Evolutionary conservation across 1,139 yeast genomes (phyloP).

Genomic region (Lodderomyces oxycetoniae): DNA sequence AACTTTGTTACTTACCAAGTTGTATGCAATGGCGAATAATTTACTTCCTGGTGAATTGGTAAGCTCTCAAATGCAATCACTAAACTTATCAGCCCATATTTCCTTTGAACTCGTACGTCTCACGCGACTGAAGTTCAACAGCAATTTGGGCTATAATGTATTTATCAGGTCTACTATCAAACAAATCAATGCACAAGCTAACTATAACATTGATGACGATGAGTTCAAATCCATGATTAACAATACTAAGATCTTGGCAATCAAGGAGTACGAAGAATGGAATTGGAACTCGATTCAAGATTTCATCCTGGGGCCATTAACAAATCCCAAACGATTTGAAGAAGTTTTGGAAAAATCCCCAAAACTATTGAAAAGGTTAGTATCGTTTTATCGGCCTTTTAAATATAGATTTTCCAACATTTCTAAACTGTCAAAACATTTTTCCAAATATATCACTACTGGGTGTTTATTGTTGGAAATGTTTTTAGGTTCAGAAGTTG

Average conservation of each 20-base stretch:
- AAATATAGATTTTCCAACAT: constrained; percentile 74
- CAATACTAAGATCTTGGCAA: constrained; percentile 66
- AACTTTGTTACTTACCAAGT: constrained; percentile 57
- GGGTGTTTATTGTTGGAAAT: constrained; percentile 72
- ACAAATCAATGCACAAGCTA: constrained; percentile 41
- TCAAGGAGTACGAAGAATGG: constrained; percentile 84
- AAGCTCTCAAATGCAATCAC: constrained; percentile 15
- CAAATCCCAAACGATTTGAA: constrained; percentile 67
- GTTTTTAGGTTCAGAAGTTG: constrained; percentile 58
- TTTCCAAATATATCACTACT: constrained; percentile 56
- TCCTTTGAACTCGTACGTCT: constrained; percentile 16
- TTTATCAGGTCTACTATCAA: constrained; percentile 29
- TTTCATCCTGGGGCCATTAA: constrained; percentile 74
- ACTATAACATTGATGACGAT: constrained; percentile 60
- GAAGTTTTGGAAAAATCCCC: constrained; percentile 72
- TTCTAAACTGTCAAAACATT: constrained; percentile 37
- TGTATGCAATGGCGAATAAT: constrained; percentile 50
- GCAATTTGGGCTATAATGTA: constrained; percentile 15
- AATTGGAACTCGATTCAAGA: constrained; percentile 72
- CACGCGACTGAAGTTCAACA: constrained; percentile 19
- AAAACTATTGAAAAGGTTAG: constrained; percentile 75
- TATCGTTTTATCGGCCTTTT: constrained; percentile 89
- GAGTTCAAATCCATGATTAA: constrained; percentile 63
- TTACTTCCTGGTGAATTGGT: constrained; percentile 45
- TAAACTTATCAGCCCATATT: constrained; percentile 15